Percentiles rank a stretch among this genome's conserved stretches.
These are phyloP conservation scores for Cicer chorassanicum DNA, from an alignment of 306 rosid species.

Conservation along the genomic window DNA sequence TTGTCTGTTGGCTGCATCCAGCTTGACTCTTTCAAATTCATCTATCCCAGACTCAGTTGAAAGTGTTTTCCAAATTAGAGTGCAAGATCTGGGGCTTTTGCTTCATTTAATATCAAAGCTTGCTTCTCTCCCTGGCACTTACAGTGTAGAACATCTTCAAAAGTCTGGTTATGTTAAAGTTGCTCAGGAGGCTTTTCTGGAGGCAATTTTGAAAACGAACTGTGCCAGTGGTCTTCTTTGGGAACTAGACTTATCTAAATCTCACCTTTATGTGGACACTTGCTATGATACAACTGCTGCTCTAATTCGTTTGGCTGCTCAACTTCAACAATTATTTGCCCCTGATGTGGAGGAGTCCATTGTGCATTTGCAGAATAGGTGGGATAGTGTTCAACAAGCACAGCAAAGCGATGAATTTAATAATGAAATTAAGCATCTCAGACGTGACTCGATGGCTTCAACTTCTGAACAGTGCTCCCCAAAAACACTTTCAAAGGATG, in stretches of 20 bases:
- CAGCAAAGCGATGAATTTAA: constrained; percentile 59
- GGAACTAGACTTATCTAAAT: constrained; percentile 80
- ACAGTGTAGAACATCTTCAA: constrained; percentile 69
- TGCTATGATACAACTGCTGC: constrained; percentile 84
- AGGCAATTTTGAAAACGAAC: constrained; percentile 78
- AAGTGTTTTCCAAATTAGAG: constrained; percentile 58
- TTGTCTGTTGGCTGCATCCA: constrained; percentile 92
- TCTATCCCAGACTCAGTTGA: constrained; percentile 53
- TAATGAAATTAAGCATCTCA: constrained; percentile 46
- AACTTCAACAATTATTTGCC: constrained; percentile 89
- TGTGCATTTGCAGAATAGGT: constrained; percentile 91
- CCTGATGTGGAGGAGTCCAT: constrained; percentile 93
- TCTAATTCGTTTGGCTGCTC: constrained; percentile 80
- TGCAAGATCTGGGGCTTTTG: constrained; percentile 84
- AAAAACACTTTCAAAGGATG: constrained; percentile 48
- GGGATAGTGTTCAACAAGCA: constrained; percentile 80
- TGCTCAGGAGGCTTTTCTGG: constrained; percentile 81
- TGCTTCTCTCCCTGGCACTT: constrained; percentile 57
- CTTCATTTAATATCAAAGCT: constrained; percentile 57
- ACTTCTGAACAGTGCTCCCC: constrained; percentile 55
- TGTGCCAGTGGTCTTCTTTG: constrained; percentile 76
- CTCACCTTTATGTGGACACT: constrained; percentile 75
- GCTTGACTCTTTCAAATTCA: constrained; percentile 72
- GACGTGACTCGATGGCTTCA: constrained; percentile 48
- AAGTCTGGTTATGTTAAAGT: constrained; percentile 82